Evolutionary conservation across 768 basidiomycete species (phyloP).

Genomic region (Coprinopsis cinerea): DNA sequence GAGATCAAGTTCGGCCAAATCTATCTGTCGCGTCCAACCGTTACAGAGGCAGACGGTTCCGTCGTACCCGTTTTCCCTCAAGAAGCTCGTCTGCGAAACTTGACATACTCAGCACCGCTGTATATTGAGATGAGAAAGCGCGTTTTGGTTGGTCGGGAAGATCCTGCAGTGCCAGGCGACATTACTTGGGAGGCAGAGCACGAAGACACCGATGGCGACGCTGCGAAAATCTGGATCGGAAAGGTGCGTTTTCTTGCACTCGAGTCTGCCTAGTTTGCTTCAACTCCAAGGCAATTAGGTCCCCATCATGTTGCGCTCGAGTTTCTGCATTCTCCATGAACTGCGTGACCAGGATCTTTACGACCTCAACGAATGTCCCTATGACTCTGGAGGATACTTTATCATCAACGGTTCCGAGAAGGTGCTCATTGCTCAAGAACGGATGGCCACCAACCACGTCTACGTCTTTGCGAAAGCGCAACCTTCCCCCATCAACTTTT

Average conservation of each 20-base stretch:
- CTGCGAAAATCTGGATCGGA: conserved; percentile 89
- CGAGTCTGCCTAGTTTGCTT: background rate
- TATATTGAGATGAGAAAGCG: conserved; percentile 95
- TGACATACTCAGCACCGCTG: conserved; percentile 93
- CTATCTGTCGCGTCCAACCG: conserved; percentile 90
- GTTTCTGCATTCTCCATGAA: conserved; percentile 86
- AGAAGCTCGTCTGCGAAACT: conserved; percentile 88
- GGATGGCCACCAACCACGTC: conserved; percentile 99
- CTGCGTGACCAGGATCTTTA: conserved; percentile 77
- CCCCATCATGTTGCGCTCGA: conserved; percentile 95
- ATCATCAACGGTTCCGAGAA: conserved; percentile 99
- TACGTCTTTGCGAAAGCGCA: conserved; percentile 98
- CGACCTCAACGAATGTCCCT: conserved; percentile 96
- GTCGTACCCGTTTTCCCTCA: conserved; percentile 94
- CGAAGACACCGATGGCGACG: conserved; percentile 56
- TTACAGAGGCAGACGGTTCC: conserved; percentile 93
- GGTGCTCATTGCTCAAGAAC: conserved; percentile 98
- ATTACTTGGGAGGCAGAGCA: conserved; percentile 71
- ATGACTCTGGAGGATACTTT: conserved; percentile 98
- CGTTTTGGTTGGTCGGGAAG: conserved; percentile 73
- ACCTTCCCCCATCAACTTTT: conserved; percentile 91
- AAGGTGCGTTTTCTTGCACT: conserved; percentile 49
- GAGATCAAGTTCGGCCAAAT: conserved; percentile 98
- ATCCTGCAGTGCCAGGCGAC: conserved; percentile 76
- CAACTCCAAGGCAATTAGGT: conserved; percentile 45